Percentiles rank a stretch among this genome's conserved stretches.
Evolutionary conservation across 169 alveolate species (phyloP).

Genomic region (Babesia sp.): DNA sequence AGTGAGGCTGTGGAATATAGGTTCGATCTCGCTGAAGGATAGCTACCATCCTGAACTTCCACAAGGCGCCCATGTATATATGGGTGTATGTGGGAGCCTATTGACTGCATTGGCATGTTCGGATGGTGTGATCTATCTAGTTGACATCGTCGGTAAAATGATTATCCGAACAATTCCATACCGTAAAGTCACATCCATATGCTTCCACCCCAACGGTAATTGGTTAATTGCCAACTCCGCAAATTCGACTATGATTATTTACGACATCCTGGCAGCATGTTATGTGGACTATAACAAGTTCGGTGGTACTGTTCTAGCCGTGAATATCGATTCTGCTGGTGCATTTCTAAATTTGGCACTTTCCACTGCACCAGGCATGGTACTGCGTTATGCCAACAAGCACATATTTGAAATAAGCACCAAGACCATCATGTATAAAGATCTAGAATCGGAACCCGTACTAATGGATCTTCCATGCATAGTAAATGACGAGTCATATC

Average conservation of each 20-base stretch:
- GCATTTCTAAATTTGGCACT: constrained; percentile 46
- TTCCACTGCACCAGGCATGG: constrained; percentile 59
- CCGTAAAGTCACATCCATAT: constrained; percentile 35
- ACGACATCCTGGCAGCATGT: constrained; percentile 61
- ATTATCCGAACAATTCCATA: constrained; percentile 34
- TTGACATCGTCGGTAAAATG: constrained; percentile 52
- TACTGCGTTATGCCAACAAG: constrained; percentile 53
- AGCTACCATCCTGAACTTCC: constrained; percentile 64
- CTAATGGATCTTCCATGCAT: constrained; percentile 29
- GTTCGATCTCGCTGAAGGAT: constrained; percentile 1
- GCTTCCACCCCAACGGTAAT: constrained; percentile 61
- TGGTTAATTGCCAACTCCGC: constrained; percentile 47
- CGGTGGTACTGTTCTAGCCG: constrained; percentile 23
- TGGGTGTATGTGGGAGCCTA: constrained; percentile 42
- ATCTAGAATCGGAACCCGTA: constrained; percentile 38
- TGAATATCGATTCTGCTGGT: constrained; percentile 56
- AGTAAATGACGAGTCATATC: background rate
- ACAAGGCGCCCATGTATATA: constrained; percentile 24
- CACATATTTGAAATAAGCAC: constrained; percentile 56
- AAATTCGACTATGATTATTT: constrained; percentile 52
- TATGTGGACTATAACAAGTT: constrained; percentile 65
- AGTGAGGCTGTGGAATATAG: constrained; percentile 44
- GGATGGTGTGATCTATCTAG: constrained; percentile 48
- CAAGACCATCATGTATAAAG: constrained; percentile 59
- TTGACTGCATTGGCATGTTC: constrained; percentile 62